Evolutionary conservation across 768 basidiomycete genomes (phyloP), one percentile per base, ranked within the genome.

Genomic region (Auriscalpium vulgare): DNA sequence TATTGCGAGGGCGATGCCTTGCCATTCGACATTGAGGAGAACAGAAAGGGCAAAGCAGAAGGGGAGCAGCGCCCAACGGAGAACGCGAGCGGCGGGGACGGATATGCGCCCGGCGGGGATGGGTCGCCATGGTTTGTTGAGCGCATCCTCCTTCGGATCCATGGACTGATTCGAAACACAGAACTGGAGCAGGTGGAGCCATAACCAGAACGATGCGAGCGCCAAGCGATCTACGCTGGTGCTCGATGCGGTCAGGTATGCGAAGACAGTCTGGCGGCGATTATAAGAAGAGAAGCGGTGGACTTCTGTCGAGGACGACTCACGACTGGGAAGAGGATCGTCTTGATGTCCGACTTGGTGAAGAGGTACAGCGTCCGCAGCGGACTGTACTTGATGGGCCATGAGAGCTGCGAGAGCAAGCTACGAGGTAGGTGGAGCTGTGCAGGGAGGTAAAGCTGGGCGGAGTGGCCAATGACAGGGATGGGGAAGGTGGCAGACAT

Each of bases 161-260:
- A 63, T 19, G 23, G 37, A 51, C 57, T 67, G 64, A 51, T 67
- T 67, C 11, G 66, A 59, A 14, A 65, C 51, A 56, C 61, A 53
- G 63, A 63, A 67, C 36, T 66, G 66, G 8, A 69, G 62, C 16
- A 65, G 56, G 46, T 69, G 66, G 1, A 67, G 43, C 68, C 66
- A 67, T 14, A 59, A 56, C 66, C 66, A 67, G 29, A 54, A 16
- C 7, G 21, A 11, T 13, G 47, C n/a, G 21, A 11, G 21, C n/a
- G 23, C 17, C 47, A 48, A 17, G n/a, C 47, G n/a, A 19, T 48
- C 17, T 5, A 48, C 17, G 21, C 47, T 48, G 4, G 51, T 45
- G 10, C 35, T 17, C 8, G 55, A 47, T 5, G 58, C 40, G 3
- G 58, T 29, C 35, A 59, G 55, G 21, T 35, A 50, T 8, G 58